Base-by-base conservation (phyloP, 192 early-diverging fungal species). In the Backusella circina region DNA sequence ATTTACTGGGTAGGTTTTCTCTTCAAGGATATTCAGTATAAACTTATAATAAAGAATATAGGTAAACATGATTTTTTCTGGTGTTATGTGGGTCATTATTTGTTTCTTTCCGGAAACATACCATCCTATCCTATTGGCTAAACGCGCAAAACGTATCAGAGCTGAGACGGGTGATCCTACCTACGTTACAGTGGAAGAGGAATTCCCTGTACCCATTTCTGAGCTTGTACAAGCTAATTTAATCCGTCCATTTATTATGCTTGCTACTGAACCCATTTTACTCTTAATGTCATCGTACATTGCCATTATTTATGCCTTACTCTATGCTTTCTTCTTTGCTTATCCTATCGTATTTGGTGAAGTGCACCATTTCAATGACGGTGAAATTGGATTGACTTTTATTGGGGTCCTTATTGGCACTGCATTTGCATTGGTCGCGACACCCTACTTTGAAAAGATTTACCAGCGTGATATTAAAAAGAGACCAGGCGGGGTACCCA, bases 151-250 rank as follows among this genome's bases (percentile, higher is more conserved):
- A 7, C 73, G 70, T 23, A 28, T 80, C 3, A 74, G 79, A 51
- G 36, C 54, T 32, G 70, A 71, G 12, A 71, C 70, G 5, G 71
- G 71, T 5, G 73, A 80, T 15, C 64, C 23, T 23, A 65, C 64
- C 3, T 80, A 80, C 32, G 70, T 76, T n/a, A 80, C 79, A n/a
- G 74, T 72, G 2, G 70, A 76, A 68, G 79, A 80, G 68, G 70
- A 71, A 5, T 80, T 76, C 50, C 65, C 72, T 47, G 47, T 64
- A 1, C 73, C 74, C 7, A 54, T 80, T 0, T 64, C 67, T 15
- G 73, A 79, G 35, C 30, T 74, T 12, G 26, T 79, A 35, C 30
- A 72, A 39, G 33, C 65, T 7, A 76, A 74, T 51, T 36, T 80
- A 21, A 21, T 80, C 6, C 74, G 79, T 32, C 74, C 79, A 1